A percentile compares a stretch with the other conserved stretches of the same genome.
Evolutionary conservation across 1,139 yeast genomes (phyloP).

Genomic region (Petasospora fabianii): DNA sequence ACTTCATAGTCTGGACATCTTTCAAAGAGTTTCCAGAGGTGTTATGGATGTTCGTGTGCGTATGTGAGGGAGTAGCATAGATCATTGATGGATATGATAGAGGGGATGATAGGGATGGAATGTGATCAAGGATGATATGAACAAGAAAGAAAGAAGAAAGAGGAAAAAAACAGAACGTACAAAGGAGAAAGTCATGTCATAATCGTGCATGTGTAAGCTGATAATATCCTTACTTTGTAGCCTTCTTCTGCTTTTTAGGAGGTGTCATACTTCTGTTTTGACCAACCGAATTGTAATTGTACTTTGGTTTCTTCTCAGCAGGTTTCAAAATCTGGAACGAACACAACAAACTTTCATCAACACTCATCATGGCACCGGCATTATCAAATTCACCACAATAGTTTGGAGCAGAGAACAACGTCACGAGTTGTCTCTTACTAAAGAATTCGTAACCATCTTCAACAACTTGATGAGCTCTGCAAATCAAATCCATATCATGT

Average conservation of each 20-base stretch:
- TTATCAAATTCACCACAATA: slow-evolving; percentile 98
- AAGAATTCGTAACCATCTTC: slow-evolving; percentile 98
- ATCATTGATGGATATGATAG: too few species aligned
- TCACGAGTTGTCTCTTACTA: slow-evolving; percentile 91
- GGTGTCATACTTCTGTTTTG: slow-evolving; percentile 55
- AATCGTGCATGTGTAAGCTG: not conserved
- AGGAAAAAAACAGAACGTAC: not conserved
- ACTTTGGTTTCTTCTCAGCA: slow-evolving; percentile 88
- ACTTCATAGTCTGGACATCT: too few species aligned
- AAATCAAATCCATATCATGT: slow-evolving; percentile 94
- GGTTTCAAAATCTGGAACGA: slow-evolving; percentile 98
- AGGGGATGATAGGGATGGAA: not conserved
- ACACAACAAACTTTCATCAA: slow-evolving; percentile 91
- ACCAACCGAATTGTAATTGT: slow-evolving; percentile 49
- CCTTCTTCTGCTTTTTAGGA: slow-evolving; percentile 68
- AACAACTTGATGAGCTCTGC: slow-evolving; percentile 98
- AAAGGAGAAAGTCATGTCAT: not conserved
- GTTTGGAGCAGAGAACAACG: slow-evolving; percentile 93
- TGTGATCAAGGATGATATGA: not conserved
- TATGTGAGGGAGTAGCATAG: too few species aligned
- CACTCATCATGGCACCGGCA: slow-evolving; percentile 99
- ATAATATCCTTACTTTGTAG: slow-evolving; percentile 5
- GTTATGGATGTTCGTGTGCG: too few species aligned
- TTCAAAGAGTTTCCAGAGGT: not conserved
- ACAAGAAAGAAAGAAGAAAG: not conserved